phyloP scores from a whole-genome alignment of 176 grass and related monocot genomes.

The Cymbopogon citratus region DNA sequence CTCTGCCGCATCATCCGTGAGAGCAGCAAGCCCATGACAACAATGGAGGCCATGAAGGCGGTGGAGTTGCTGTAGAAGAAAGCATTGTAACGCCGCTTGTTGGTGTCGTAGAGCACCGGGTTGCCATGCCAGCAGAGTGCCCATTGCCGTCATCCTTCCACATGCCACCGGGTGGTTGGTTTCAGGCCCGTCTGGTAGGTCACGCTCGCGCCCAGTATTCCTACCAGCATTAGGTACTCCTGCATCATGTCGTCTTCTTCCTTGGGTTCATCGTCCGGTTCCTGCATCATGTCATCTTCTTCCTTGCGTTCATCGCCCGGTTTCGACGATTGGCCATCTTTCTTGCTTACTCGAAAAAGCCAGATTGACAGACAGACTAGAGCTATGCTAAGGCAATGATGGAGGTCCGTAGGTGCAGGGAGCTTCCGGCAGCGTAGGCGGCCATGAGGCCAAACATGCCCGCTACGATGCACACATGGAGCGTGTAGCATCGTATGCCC shows the following conservation, averaged over 20 bases:
- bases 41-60: not conserved
- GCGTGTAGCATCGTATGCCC: not conserved
- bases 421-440: not conserved
- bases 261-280: too few relatives aligned
- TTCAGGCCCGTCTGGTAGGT: conserved; percentile 21
- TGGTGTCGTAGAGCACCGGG: not conserved
- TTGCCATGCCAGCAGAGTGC: not conserved
- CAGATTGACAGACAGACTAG: too few relatives aligned
- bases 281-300: too few relatives aligned
- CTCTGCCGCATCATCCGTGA: not conserved
- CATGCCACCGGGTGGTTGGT: conserved; percentile 8
- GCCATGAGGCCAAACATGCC: not conserved
- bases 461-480: not conserved
- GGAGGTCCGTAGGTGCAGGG: not conserved
- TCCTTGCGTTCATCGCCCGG: too few relatives aligned
- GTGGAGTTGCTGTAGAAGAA: conserved; percentile 14
- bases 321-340: too few relatives aligned
- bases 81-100: not conserved
- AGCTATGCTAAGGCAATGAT: not conserved
- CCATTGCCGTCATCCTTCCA: not conserved
- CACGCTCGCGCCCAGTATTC: not conserved
- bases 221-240: conserved; percentile 9
- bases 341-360: too few relatives aligned
- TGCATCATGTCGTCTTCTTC: too few relatives aligned
- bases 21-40: not conserved